These are phyloP conservation scores for Priceomyces melissophilus DNA, from an alignment of 805 yeast genomes.

Conservation along the genomic window DNA sequence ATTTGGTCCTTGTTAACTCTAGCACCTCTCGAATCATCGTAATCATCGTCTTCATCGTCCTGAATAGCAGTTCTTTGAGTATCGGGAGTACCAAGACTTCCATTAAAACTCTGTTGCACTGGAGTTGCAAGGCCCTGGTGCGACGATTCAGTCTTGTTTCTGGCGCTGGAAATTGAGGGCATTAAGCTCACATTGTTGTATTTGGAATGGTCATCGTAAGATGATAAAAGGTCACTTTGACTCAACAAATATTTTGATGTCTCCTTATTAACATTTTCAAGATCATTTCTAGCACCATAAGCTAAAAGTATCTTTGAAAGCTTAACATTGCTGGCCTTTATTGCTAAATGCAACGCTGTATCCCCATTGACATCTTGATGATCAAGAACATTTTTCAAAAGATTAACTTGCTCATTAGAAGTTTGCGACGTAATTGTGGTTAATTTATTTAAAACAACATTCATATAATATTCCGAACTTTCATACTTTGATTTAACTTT, in stretches of 20 bases:
- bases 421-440: slow-evolving; percentile 40
- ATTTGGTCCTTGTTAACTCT: slow-evolving; percentile 35
- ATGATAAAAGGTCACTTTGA: slow-evolving; percentile 30
- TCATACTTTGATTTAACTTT: slow-evolving; percentile 65
- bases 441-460: slow-evolving; percentile 68
- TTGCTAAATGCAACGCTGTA: slow-evolving; percentile 80
- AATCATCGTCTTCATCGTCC: slow-evolving; percentile 40
- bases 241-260: slow-evolving; percentile 41
- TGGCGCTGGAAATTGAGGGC: background rate
- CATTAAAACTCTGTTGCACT: slow-evolving; percentile 15
- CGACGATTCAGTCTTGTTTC: slow-evolving; percentile 2
- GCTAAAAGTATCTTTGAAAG: slow-evolving; percentile 78
- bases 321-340: slow-evolving; percentile 60
- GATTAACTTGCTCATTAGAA: slow-evolving; percentile 50
- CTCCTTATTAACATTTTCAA: slow-evolving; percentile 40
- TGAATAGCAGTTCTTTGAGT: slow-evolving; percentile 44
- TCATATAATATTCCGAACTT: slow-evolving; percentile 80
- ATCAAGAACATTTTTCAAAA: slow-evolving; percentile 60
- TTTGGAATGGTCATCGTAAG: slow-evolving; percentile 1
- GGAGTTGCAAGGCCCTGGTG: slow-evolving; percentile 26
- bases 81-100: slow-evolving; percentile 38
- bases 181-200: background rate
- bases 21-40: slow-evolving; percentile 20
- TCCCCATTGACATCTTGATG: slow-evolving; percentile 82
- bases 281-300: slow-evolving; percentile 73